These are phyloP conservation scores for Eucalyptus erythrocorys DNA, from an alignment of 345 rosid genomes.

Conservation along the genomic window DNA sequence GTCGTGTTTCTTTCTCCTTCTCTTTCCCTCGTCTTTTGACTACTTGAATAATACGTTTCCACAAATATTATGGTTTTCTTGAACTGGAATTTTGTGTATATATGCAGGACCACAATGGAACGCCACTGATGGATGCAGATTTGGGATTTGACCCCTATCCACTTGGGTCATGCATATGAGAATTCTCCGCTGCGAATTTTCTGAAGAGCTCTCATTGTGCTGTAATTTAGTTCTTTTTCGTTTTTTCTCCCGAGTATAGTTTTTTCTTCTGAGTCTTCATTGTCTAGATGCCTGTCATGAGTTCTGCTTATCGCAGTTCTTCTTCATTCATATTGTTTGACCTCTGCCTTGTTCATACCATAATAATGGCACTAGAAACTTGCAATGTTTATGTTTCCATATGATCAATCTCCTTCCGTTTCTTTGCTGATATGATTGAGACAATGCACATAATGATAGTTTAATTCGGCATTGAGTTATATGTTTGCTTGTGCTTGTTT, in stretches of 20 bases:
- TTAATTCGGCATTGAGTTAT: neutral
- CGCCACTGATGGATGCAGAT: slow-evolving; percentile 37
- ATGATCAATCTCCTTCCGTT: neutral
- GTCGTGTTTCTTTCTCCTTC: neutral
- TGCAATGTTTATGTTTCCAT: neutral
- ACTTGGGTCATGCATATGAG: slow-evolving; percentile 34
- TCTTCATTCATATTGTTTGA: neutral
- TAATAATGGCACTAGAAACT: neutral
- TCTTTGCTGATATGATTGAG: neutral
- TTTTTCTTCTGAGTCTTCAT: neutral
- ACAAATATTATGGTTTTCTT: neutral
- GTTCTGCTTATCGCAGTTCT: neutral
- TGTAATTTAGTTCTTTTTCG: neutral
- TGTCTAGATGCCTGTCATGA: neutral
- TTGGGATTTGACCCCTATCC: slow-evolving; percentile 38
- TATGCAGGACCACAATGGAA: slow-evolving; percentile 42
- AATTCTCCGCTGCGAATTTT: neutral
- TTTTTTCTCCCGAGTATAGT: neutral
- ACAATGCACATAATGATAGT: neutral
- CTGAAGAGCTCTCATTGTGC: neutral
- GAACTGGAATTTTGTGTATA: neutral
- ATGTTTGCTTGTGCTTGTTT: neutral
- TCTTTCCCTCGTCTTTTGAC: neutral
- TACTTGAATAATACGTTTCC: neutral
- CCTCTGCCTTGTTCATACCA: neutral